Evolutionary conservation across 2,329 filamentous ascomycete genomes (phyloP), one percentile per base, ranked within the genome.

Genomic region (Colletotrichum zoysiae): DNA sequence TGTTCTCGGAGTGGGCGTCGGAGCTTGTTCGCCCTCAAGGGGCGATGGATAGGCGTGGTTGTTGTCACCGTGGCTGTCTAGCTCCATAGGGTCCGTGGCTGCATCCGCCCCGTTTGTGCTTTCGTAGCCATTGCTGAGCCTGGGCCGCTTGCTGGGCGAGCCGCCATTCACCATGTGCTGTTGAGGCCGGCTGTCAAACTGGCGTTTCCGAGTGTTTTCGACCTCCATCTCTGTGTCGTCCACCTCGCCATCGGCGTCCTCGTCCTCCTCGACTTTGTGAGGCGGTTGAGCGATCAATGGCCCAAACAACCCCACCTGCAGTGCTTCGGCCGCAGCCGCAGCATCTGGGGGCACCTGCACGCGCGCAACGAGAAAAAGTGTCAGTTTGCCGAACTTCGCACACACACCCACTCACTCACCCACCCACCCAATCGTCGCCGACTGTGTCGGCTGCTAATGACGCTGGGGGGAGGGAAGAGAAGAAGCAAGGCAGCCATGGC

Each of bases 21-120:
- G 82, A 65, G 83, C 84, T 72, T 86, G 84, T 75, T 90, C 88
- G 71, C 86, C 86, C 78, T 90, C 88, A 26, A 89, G 85, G 67
- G 90, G 89, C 67, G 90, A 91, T 65, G 89, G 90, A 77, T 91
- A 92, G 76, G 89, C 89, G 79, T 91, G 88, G 77, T 89, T 88
- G 78, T 84, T 82, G 74, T 82, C 81, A 69, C 81, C 81, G 74
- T 83, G 82, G 50, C 82, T 82, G 79, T 91, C 89, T 74, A 90
- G 80, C 75, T 91, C 89, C 88, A 91, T 90, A 75, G 88, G 86
- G 74, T 86, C 84, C 77, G 72, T 76, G 68, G 77, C 76, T 74
- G 86, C 83, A 79, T 85, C 87, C 77, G 81, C 78, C 76, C 84
- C 84, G 79, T 88, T 72, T 50, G 70, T 70, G 70, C 70, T 88